These are phyloP conservation scores for Marasmius tenuissimus DNA, from an alignment of 1,284 basidiomycete genomes.

Conservation along the genomic window DNA sequence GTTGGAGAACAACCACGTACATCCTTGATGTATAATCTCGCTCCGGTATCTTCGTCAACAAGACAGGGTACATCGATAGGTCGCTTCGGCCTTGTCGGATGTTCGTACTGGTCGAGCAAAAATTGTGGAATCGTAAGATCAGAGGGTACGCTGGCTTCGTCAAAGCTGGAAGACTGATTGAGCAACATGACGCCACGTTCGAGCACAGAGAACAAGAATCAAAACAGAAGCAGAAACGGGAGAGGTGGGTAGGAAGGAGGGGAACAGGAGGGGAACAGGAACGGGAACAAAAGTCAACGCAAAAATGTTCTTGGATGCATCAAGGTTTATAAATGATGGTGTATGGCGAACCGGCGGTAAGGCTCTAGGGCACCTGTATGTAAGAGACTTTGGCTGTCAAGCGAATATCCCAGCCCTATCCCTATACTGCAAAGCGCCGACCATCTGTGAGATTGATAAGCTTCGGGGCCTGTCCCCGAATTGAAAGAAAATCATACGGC, in stretches of 20 bases:
- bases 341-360: neutral
- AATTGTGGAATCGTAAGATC: conserved; percentile 22
- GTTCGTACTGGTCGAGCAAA: conserved; percentile 16
- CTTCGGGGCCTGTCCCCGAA: neutral
- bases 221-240: neutral
- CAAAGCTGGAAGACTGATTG: conserved; percentile 8
- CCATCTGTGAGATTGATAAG: neutral
- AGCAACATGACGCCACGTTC: conserved; percentile 1
- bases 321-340: neutral
- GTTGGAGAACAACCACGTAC: conserved; percentile 5
- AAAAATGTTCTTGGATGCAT: neutral
- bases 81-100: conserved; percentile 18
- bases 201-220: conserved; percentile 7
- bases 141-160: conserved; percentile 7
- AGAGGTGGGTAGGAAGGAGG: neutral
- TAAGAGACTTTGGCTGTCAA: neutral
- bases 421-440: neutral
- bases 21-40: conserved; percentile 17
- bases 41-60: conserved; percentile 21
- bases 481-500: neutral
- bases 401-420: neutral
- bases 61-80: conserved; percentile 17
- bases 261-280: no score
- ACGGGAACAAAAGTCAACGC: neutral
- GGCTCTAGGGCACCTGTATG: neutral